A percentile compares a stretch with the other conserved stretches of the same genome.
These are phyloP conservation scores for Esteya vermicola DNA, from an alignment of 2,329 filamentous ascomycete species.

Conservation along the genomic window DNA sequence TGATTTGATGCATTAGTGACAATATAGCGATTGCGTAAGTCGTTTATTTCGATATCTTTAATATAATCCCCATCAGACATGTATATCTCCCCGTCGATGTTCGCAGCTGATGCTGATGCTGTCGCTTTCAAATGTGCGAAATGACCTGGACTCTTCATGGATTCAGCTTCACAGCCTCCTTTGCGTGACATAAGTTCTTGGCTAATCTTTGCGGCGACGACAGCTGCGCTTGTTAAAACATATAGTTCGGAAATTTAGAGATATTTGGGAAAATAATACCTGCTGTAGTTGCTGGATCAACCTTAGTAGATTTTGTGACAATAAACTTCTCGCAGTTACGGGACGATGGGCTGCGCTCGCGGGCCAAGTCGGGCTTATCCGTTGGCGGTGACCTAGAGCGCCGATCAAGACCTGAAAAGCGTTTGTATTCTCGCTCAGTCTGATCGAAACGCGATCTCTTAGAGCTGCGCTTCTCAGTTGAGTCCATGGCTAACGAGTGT, in stretches of 20 bases:
- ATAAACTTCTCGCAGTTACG: slow-evolving; percentile 23
- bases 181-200: slow-evolving; percentile 75
- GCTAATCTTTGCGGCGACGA: slow-evolving; percentile 79
- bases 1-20: slow-evolving; percentile 94
- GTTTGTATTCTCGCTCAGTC: slow-evolving; percentile 66
- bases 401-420: slow-evolving; percentile 73
- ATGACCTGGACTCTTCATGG: slow-evolving; percentile 55
- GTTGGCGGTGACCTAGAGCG: slow-evolving; percentile 72
- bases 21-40: slow-evolving; percentile 89
- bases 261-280: slow-evolving; percentile 32
- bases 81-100: slow-evolving; percentile 78
- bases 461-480: slow-evolving; percentile 55
- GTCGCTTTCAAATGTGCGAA: slow-evolving; percentile 28
- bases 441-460: slow-evolving; percentile 94
- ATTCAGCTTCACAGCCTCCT: slow-evolving; percentile 79
- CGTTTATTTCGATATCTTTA: slow-evolving; percentile 98
- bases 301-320: slow-evolving; percentile 27
- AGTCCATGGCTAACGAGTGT: slow-evolving; percentile 46
- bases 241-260: not conserved
- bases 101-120: slow-evolving; percentile 24
- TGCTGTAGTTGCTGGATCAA: slow-evolving; percentile 64
- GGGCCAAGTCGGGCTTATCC: slow-evolving; percentile 51
- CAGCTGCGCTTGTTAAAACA: slow-evolving; percentile 34
- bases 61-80: slow-evolving; percentile 95
- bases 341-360: slow-evolving; percentile 67